These are phyloP conservation scores for Chalara sp. DNA, from an alignment of 2,329 filamentous ascomycete genomes.

Conservation along the genomic window DNA sequence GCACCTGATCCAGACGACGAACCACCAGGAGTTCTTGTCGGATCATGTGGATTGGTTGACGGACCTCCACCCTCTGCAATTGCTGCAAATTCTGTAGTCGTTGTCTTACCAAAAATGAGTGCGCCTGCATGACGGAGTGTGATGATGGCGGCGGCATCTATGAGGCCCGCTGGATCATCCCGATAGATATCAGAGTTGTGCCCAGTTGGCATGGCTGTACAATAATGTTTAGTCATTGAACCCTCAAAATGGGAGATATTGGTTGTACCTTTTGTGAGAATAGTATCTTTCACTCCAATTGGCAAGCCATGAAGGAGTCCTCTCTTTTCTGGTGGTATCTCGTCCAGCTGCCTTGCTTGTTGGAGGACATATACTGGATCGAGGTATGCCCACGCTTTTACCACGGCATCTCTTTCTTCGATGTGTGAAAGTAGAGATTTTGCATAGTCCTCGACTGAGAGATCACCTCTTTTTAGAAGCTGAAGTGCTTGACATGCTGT, in stretches of 20 bases:
- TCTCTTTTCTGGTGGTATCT: conserved; percentile 37
- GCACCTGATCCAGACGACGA: conserved; percentile 62
- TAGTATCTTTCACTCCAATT: conserved; percentile 55
- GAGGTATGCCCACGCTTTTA: conserved; percentile 45
- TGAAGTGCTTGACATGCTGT: conserved; percentile 37
- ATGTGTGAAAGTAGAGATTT: conserved; percentile 40
- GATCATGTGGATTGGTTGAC: conserved; percentile 51
- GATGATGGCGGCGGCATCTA: conserved; percentile 46
- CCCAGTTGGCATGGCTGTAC: conserved; percentile 48
- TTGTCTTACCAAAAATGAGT: conserved; percentile 50
- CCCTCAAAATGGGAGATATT: background rate
- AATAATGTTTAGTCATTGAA: no score
- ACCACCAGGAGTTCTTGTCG: conserved; percentile 52
- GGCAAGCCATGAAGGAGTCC: conserved; percentile 51
- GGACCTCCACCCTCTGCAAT: conserved; percentile 44
- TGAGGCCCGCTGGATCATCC: conserved; percentile 31
- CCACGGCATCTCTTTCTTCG: conserved; percentile 33
- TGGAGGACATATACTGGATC: conserved; percentile 38
- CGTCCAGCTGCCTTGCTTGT: conserved; percentile 44
- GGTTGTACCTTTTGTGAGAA: conserved; percentile 43
- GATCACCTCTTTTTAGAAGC: conserved; percentile 30
- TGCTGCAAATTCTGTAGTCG: conserved; percentile 56
- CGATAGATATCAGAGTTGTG: conserved; percentile 49
- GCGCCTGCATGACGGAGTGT: conserved; percentile 48
- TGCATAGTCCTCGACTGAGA: conserved; percentile 44